Base-by-base conservation (phyloP, 192 early-diverging fungal species). In the Gamsiella multidivaricata region DNA sequence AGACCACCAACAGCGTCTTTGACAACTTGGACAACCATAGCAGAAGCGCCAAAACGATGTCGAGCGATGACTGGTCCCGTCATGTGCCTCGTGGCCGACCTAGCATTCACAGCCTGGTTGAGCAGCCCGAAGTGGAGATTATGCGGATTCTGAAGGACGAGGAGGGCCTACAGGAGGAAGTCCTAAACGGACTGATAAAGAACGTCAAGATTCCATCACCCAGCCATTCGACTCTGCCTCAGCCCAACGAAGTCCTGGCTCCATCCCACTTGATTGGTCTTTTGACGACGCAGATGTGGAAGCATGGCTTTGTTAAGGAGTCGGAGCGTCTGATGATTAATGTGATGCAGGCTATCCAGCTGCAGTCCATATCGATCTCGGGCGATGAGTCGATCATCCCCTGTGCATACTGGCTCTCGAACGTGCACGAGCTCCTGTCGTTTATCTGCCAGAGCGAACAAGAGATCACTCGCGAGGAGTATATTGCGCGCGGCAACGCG, bases 381-480 rank as follows among this genome's bases (percentile, higher is more conserved):
- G 93, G 94, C 54, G 94, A 96, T 54, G 94, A 94, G 64, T 91
- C 93, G 5, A 84, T 89, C 50, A 80, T 78, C 82, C 93, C 90
- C 11, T 91, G 90, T 57, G 94, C 93, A 5, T 99, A 96, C 88
- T 98, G 98, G 98, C 84, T 98, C 26, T 96, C 95, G 17, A 99
- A 99, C 76, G 92, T 93, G 22, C 97, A 94, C 71, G 98, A 98
- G 83, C 85, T 99, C 22, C 80, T 97, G 71, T 95, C 95, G 25
- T 88, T 99, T 64, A 92, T 97, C 69, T 90, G 85, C 61, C 83
- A 84, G 65, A 87, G 86, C 60, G 93, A 94, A 65, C 87, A 88
- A 69, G 88, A 91, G 66, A 87, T 91, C 55, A 80, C 85, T 15
- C 83, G 71, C 17, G 88, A 87, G 36, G 88, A 96, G 60, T 89